phyloP scores from a whole-genome alignment of 1,139 yeast genomes.

The Pichia sp. region DNA sequence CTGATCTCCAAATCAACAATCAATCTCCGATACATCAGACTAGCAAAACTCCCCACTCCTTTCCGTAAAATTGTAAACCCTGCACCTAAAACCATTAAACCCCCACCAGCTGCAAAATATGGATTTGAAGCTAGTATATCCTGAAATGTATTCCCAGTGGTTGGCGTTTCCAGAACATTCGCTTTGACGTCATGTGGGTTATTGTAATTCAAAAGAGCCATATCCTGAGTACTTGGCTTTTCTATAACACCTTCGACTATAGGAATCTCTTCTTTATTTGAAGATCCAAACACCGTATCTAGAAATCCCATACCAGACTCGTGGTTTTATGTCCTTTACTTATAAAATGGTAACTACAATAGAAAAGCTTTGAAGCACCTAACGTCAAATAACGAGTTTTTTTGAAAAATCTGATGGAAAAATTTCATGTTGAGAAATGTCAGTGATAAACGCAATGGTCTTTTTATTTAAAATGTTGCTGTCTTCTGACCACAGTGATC shows the following conservation, averaged over 20 bases:
- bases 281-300: neutral
- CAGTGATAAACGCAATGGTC: no score
- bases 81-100: slow-evolving; percentile 89
- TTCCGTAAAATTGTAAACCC: slow-evolving; percentile 72
- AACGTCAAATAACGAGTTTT: no score
- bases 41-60: slow-evolving; percentile 55
- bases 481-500: no score
- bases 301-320: neutral
- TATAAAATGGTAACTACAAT: no score
- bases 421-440: no score
- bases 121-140: slow-evolving; percentile 70
- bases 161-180: neutral
- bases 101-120: slow-evolving; percentile 96
- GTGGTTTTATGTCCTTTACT: no score
- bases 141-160: slow-evolving; percentile 27
- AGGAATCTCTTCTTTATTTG: neutral
- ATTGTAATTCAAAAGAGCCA: slow-evolving; percentile 14
- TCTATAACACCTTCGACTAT: slow-evolving; percentile 12
- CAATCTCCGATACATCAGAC: slow-evolving; percentile 70
- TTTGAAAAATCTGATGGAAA: no score
- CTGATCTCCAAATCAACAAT: slow-evolving; percentile 91
- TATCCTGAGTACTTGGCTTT: slow-evolving; percentile 12
- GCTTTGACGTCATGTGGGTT: neutral
- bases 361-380: no score
- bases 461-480: no score